Conservation (phyloP, 2,329 filamentous ascomycete species). For the Lachnellula occidentalis region DNA sequence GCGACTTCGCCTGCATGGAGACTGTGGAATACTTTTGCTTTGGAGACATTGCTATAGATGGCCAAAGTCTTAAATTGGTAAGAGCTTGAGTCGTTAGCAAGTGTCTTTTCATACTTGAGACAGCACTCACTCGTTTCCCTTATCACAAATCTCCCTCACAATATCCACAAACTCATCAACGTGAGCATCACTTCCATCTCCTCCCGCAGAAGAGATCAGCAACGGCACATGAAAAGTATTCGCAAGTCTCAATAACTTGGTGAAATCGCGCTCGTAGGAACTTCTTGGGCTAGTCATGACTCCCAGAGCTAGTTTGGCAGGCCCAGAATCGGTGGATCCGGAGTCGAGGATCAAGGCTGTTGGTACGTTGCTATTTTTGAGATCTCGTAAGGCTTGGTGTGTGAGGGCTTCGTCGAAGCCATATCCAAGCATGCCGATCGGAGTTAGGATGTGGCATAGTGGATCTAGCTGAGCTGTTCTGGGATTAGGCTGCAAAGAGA, state of each 20-base stretch:
- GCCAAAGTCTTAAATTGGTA: slow-evolving; percentile 32
- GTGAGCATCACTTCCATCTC: slow-evolving; percentile 42
- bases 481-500: not conserved
- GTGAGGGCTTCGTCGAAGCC: slow-evolving; percentile 36
- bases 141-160: slow-evolving; percentile 32
- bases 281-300: slow-evolving; percentile 36
- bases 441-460: slow-evolving; percentile 39
- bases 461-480: not conserved
- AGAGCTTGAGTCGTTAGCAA: not conserved
- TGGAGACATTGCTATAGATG: slow-evolving; percentile 37
- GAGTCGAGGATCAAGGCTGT: slow-evolving; percentile 34
- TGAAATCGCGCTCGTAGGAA: slow-evolving; percentile 39
- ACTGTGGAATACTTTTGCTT: slow-evolving; percentile 29
- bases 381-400: slow-evolving; percentile 1
- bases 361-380: slow-evolving; percentile 26
- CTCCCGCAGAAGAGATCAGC: slow-evolving; percentile 42
- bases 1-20: slow-evolving; percentile 29
- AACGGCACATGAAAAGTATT: slow-evolving; percentile 34
- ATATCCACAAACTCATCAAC: slow-evolving; percentile 38
- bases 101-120: not conserved
- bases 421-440: slow-evolving; percentile 46
- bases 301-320: slow-evolving; percentile 38
- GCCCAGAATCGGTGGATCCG: slow-evolving; percentile 34
- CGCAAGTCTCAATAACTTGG: slow-evolving; percentile 34
- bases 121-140: slow-evolving; percentile 14